Evolutionary conservation across 129 eudicot genomes (phyloP).

Genomic region (sunflower (Helianthus annuus)): DNA sequence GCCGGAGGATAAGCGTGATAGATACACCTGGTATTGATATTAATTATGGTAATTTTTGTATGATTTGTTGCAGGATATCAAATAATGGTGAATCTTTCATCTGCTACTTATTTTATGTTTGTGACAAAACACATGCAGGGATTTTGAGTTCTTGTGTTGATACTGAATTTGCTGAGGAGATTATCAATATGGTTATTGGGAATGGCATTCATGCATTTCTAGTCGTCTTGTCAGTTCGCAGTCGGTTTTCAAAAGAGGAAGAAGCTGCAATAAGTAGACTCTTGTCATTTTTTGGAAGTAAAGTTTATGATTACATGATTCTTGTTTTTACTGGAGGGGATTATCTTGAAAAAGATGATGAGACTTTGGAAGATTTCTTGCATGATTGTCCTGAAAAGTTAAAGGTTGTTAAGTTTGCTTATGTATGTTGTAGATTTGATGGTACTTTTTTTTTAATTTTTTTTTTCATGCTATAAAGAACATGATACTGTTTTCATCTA

Average conservation of each 20-base stretch:
- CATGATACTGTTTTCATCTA: no score
- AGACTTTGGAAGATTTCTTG: conserved; percentile 55
- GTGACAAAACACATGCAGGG: conserved; percentile 43
- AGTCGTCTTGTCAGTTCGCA: conserved; percentile 59
- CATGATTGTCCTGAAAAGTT: conserved; percentile 43
- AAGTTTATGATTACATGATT: conserved; percentile 65
- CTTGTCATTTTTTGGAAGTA: conserved; percentile 59
- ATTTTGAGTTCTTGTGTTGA: conserved; percentile 60
- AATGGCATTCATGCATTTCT: conserved; percentile 89
- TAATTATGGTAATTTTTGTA: no score
- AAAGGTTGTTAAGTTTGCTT: conserved; percentile 29
- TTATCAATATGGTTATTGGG: conserved; percentile 69
- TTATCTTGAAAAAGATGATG: conserved; percentile 57
- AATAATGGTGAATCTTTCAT: neutral
- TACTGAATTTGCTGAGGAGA: conserved; percentile 65
- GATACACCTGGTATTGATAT: conserved; percentile 78
- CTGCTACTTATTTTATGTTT: neutral
- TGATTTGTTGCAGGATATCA: no score
- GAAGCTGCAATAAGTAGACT: conserved; percentile 59
- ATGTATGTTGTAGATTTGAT: neutral
- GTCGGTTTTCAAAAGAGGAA: conserved; percentile 71
- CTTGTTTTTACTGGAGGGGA: conserved; percentile 85
- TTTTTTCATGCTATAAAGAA: no score
- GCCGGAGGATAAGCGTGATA: conserved; percentile 69
- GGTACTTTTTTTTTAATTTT: no score